A percentile compares a stretch with the other conserved stretches of the same genome.
Conservation (phyloP, 148 eudicot species). For the Bassia scoparia region DNA sequence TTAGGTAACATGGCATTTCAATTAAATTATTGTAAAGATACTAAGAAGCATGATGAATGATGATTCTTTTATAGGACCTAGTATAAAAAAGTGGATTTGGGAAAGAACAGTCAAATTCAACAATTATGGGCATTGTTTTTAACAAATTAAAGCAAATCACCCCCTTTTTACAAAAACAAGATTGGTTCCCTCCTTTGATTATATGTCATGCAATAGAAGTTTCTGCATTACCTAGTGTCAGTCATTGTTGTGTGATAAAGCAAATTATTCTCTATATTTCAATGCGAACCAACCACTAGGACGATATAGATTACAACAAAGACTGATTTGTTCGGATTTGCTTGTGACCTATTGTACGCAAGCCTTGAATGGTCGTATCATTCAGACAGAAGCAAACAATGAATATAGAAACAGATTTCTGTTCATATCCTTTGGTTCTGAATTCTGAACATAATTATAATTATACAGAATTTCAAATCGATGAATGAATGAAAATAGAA, state of each 20-base stretch:
- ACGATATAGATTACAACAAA: no score
- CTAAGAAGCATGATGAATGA: constrained; percentile 7
- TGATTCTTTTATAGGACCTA: constrained; percentile 29
- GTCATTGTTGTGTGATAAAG: neutral
- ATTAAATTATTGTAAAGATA: constrained; percentile 7
- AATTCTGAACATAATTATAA: neutral
- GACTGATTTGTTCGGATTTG: no score
- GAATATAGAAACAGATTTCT: neutral
- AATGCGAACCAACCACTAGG: no score
- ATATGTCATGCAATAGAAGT: constrained; percentile 19
- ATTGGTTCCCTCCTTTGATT: constrained; percentile 9
- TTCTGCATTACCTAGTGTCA: constrained; percentile 16
- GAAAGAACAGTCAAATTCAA: constrained; percentile 13
- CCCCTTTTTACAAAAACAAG: constrained; percentile 1
- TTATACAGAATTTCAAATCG: neutral
- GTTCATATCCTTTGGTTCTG: neutral
- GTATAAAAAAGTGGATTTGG: neutral
- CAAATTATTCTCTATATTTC: no score
- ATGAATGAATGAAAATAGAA: neutral
- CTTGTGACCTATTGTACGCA: no score
- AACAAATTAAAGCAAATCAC: constrained; percentile 11
- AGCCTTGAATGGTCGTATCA: no score
- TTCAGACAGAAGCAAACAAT: neutral
- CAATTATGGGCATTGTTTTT: neutral
- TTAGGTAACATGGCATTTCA: constrained; percentile 20